These are phyloP conservation scores for Geotrichum restrictum DNA, from an alignment of 1,139 yeast species.

Conservation along the genomic window DNA sequence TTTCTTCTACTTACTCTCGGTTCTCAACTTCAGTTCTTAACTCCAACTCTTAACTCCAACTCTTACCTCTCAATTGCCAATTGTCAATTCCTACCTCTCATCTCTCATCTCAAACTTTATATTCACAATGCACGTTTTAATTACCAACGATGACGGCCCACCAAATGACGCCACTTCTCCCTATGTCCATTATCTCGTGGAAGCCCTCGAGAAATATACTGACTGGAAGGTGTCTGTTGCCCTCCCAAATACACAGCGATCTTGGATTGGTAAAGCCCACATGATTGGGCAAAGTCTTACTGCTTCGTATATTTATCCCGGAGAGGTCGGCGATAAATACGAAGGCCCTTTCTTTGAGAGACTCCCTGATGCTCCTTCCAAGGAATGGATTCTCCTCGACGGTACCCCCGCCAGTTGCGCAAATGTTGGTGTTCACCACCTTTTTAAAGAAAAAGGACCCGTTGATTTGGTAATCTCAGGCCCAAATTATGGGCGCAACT, in stretches of 20 bases:
- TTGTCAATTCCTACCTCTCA: not conserved
- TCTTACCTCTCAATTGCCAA: no score
- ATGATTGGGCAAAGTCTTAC: slow-evolving; percentile 77
- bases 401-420: slow-evolving; percentile 97
- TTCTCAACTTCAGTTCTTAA: not conserved
- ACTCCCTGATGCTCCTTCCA: slow-evolving; percentile 40
- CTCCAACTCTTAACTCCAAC: no score
- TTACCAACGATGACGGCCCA: slow-evolving; percentile 96
- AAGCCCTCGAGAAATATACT: slow-evolving; percentile 58
- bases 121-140: slow-evolving; percentile 29
- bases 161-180: slow-evolving; percentile 78
- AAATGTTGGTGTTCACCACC: slow-evolving; percentile 80
- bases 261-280: slow-evolving; percentile 98
- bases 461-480: slow-evolving; percentile 88
- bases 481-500: slow-evolving; percentile 91
- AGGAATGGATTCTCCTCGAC: slow-evolving; percentile 82
- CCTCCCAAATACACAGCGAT: slow-evolving; percentile 61
- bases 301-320: slow-evolving; percentile 53
- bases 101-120: not conserved
- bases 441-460: slow-evolving; percentile 53
- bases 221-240: slow-evolving; percentile 85
- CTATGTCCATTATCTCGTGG: slow-evolving; percentile 74
- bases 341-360: slow-evolving; percentile 63
- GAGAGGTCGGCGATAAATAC: slow-evolving; percentile 44
- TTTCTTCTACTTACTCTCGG: not conserved